A percentile compares a stretch with the other conserved stretches of the same genome.
Evolutionary conservation across 768 basidiomycete species (phyloP).

Genomic region (Chalciporus chontae): DNA sequence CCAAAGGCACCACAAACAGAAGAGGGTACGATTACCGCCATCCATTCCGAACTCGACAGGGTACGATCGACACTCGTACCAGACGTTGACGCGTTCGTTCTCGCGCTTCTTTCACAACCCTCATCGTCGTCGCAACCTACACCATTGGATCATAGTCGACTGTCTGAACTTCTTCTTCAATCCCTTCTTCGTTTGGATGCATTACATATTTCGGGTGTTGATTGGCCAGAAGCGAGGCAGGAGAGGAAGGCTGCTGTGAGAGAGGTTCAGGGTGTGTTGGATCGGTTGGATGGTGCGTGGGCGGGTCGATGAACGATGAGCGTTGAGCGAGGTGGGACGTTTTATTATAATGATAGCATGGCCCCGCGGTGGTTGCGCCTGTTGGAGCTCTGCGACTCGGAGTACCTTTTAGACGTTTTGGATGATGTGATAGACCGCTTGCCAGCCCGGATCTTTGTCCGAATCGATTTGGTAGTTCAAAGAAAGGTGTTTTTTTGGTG

Average conservation of each 20-base stretch:
- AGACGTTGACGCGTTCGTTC: conserved; percentile 54
- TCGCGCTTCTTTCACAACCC: conserved; percentile 23
- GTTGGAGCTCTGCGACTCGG: too few species aligned
- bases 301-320: conserved; percentile 28
- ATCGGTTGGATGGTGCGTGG: conserved; percentile 76
- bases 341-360: too few species aligned
- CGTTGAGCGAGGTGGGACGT: too few species aligned
- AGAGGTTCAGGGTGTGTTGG: conserved; percentile 79
- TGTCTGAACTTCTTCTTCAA: conserved; percentile 84
- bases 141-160: conserved; percentile 45
- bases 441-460: too few species aligned
- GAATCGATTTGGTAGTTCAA: too few species aligned
- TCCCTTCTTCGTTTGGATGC: conserved; percentile 85
- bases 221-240: conserved; percentile 75
- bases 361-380: too few species aligned
- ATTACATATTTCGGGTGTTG: conserved; percentile 57
- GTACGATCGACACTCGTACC: conserved; percentile 56
- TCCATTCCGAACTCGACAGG: conserved; percentile 39
- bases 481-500: too few species aligned
- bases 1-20: conserved; percentile 37
- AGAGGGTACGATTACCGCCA: conserved; percentile 31
- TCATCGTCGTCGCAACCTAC: conserved; percentile 9
- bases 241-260: conserved; percentile 85
- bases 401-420: too few species aligned
- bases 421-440: background rate